phyloP scores from a whole-genome alignment of 2,329 filamentous ascomycete species.

The Cladophialophora bantiana region DNA sequence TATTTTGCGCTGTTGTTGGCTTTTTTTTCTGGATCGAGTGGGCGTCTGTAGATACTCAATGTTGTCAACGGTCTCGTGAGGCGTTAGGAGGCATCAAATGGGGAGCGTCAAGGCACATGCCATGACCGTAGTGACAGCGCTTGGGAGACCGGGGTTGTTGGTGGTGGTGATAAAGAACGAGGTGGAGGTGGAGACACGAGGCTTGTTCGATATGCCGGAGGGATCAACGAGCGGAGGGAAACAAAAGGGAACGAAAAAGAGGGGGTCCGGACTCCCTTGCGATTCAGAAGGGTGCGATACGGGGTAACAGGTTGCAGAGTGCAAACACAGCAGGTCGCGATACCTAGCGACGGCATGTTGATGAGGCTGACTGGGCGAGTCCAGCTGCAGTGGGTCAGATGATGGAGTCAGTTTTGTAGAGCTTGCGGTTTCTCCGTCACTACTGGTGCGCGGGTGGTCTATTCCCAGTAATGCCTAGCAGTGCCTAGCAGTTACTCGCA shows the following conservation, averaged over 20 bases:
- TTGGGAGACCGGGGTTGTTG: slow-evolving; percentile 23
- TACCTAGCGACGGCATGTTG: slow-evolving; percentile 5
- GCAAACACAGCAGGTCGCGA: slow-evolving; percentile 16
- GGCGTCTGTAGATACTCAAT: slow-evolving; percentile 13
- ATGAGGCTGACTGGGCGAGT: slow-evolving; percentile 22
- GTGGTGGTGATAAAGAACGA: slow-evolving; percentile 18
- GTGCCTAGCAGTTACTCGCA: neutral
- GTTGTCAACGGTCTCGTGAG: slow-evolving; percentile 24
- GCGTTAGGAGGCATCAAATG: slow-evolving; percentile 22
- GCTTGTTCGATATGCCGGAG: slow-evolving; percentile 4
- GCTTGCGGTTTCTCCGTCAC: neutral
- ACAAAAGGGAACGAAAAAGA: slow-evolving; percentile 2
- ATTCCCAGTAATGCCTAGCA: neutral
- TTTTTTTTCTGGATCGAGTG: slow-evolving; percentile 1
- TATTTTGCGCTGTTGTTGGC: slow-evolving; percentile 7
- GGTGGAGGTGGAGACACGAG: slow-evolving; percentile 21
- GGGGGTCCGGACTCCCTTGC: slow-evolving; percentile 3
- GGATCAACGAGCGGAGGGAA: slow-evolving; percentile 16
- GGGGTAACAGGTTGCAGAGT: slow-evolving; percentile 8
- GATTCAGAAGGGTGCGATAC: neutral
- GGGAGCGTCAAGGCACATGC: slow-evolving; percentile 27
- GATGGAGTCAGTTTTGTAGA: slow-evolving; percentile 8
- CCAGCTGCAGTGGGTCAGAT: slow-evolving; percentile 22
- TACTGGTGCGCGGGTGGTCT: slow-evolving; percentile 18
- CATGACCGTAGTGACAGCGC: slow-evolving; percentile 17